Conservation (phyloP, 345 rosid species). For the Leavenworthia alabamica region DNA sequence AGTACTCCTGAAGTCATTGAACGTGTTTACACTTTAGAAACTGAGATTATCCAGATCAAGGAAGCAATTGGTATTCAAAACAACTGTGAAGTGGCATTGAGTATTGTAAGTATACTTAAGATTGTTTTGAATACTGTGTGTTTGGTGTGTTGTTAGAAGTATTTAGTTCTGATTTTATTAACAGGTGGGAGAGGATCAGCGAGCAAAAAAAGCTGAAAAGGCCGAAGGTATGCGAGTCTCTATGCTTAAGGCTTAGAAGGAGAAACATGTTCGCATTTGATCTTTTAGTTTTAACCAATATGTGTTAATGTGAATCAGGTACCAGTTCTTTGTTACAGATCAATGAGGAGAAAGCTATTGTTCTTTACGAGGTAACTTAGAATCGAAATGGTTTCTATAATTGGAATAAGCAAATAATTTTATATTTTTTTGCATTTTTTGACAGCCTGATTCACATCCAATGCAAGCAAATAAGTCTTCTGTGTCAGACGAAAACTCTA, state of each 20-base stretch:
- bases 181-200: conserved; percentile 50
- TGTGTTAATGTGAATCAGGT: conserved; percentile 40
- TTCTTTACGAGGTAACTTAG: conserved; percentile 61
- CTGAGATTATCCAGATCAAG: conserved; percentile 87
- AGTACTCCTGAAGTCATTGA: conserved; percentile 89
- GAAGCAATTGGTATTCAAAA: conserved; percentile 81
- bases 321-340: conserved; percentile 37
- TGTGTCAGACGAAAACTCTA: conserved; percentile 54
- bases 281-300: conserved; percentile 11
- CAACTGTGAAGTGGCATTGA: conserved; percentile 48
- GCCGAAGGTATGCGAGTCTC: conserved; percentile 52
- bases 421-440: conserved; percentile 25
- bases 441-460: conserved; percentile 62
- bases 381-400: not conserved
- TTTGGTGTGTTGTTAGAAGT: conserved; percentile 1
- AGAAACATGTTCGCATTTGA: not conserved
- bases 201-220: conserved; percentile 41
- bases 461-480: conserved; percentile 51
- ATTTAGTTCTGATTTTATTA: conserved; percentile 10
- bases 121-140: not conserved
- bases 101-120: conserved; percentile 41
- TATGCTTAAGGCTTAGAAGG: not conserved
- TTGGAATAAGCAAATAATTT: not conserved
- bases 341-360: conserved; percentile 81
- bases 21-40: conserved; percentile 68